Conservation (phyloP, 1,284 basidiomycete species). For the Pyrrhoderma lamaoense region DNA sequence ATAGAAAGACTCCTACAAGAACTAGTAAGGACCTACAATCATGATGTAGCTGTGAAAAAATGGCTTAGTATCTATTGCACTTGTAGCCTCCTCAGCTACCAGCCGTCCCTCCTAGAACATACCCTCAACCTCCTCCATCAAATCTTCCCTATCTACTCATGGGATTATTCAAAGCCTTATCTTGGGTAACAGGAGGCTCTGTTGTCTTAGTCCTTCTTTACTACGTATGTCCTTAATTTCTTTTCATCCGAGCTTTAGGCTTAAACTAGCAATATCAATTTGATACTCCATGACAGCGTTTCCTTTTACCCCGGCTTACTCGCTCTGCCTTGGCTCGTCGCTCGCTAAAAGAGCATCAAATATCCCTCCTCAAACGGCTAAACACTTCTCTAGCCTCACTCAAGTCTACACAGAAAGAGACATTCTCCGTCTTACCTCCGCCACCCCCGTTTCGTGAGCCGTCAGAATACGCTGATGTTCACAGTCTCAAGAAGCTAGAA, state of each 20-base stretch:
- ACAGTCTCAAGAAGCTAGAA: conserved; percentile 38
- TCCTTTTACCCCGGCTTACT: conserved; percentile 57
- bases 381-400: conserved; percentile 44
- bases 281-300: conserved; percentile 36
- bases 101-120: conserved; percentile 57
- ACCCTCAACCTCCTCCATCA: conserved; percentile 64
- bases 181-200: conserved; percentile 62
- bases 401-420: conserved; percentile 45
- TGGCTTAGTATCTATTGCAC: background rate
- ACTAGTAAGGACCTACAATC: conserved; percentile 35
- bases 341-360: conserved; percentile 52
- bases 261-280: background rate
- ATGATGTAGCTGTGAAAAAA: conserved; percentile 1
- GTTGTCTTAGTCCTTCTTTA: conserved; percentile 52
- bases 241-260: background rate
- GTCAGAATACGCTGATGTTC: conserved; percentile 36
- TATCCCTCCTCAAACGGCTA: conserved; percentile 44
- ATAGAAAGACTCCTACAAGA: conserved; percentile 53
- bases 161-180: conserved; percentile 51
- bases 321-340: conserved; percentile 52
- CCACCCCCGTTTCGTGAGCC: conserved; percentile 44
- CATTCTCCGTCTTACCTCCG: conserved; percentile 48
- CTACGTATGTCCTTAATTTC: conserved; percentile 39
- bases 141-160: conserved; percentile 57
- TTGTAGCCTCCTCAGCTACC: conserved; percentile 48